Percentiles rank a stretch among this genome's conserved stretches.
phyloP scores from a whole-genome alignment of 1,284 basidiomycete genomes.

The Athelia sp. region DNA sequence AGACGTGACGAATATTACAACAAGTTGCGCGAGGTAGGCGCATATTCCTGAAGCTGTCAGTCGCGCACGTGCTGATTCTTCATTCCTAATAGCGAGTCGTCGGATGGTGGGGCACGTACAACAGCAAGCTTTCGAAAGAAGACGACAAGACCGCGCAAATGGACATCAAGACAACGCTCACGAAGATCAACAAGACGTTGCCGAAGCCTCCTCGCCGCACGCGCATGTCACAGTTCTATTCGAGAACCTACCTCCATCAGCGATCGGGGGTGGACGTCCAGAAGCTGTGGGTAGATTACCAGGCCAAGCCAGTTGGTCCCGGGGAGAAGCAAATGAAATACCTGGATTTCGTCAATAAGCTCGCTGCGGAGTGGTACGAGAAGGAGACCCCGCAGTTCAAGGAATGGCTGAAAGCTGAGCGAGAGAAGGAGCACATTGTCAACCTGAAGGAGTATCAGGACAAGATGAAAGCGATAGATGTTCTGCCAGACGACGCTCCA shows the following conservation, averaged over 20 bases:
- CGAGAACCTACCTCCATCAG: background rate
- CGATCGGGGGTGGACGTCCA: background rate
- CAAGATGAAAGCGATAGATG: no score
- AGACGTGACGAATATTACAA: background rate
- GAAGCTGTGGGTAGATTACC: background rate
- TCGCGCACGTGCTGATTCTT: background rate
- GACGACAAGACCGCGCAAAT: background rate
- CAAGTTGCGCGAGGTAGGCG: background rate
- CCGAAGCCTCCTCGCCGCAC: background rate
- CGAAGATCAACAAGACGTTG: background rate
- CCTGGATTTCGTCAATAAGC: background rate
- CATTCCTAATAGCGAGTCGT: background rate
- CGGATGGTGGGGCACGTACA: background rate
- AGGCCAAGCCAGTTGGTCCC: background rate
- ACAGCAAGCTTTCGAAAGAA: background rate
- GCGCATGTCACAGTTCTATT: background rate
- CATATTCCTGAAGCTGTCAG: background rate
- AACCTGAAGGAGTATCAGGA: no score
- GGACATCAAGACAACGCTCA: background rate
- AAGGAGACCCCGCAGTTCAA: background rate
- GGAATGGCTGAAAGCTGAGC: no score
- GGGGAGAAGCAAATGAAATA: background rate
- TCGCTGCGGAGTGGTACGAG: background rate
- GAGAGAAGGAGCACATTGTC: no score
- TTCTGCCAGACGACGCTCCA: no score